Evolutionary conservation across 2,329 filamentous ascomycete species (phyloP).

Genomic region (Dothideomycetes sp.): DNA sequence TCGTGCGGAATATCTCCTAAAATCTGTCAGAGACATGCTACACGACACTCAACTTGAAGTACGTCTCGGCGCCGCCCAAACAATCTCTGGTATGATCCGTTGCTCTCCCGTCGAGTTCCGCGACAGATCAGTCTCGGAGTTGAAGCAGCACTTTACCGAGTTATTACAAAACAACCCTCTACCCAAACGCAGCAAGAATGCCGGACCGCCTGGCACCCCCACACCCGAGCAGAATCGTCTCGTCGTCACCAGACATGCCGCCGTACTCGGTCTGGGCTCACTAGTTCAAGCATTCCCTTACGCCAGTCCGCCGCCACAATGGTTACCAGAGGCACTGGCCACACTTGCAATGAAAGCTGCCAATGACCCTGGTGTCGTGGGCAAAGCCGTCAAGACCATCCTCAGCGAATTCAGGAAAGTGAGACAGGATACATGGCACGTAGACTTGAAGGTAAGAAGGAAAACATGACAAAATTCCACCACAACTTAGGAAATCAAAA

Average conservation of each 20-base stretch:
- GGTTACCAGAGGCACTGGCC: conserved; percentile 90
- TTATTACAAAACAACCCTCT: conserved; percentile 77
- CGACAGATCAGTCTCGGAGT: conserved; percentile 61
- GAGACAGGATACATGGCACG: conserved; percentile 94
- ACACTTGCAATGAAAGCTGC: conserved; percentile 77
- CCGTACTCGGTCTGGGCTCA: conserved; percentile 81
- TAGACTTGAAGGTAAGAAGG: conserved; percentile 94
- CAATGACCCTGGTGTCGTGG: conserved; percentile 81
- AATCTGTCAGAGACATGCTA: conserved; percentile 92
- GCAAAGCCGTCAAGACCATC: conserved; percentile 89
- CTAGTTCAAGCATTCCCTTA: conserved; percentile 96
- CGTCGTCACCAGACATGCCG: conserved; percentile 75
- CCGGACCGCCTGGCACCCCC: conserved; percentile 45
- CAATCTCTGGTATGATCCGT: conserved; percentile 92
- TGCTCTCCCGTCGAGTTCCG: conserved; percentile 80
- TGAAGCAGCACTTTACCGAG: conserved; percentile 71
- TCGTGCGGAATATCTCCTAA: conserved; percentile 74
- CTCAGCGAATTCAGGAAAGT: conserved; percentile 99
- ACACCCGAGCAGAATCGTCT: conserved; percentile 66
- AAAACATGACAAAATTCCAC: conserved; percentile 15
- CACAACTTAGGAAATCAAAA: too few relatives aligned
- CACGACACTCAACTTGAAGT: conserved; percentile 88
- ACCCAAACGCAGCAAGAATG: conserved; percentile 49
- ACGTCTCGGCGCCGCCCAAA: conserved; percentile 82
- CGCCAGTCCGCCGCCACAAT: conserved; percentile 77